phyloP scores from a whole-genome alignment of 345 rosid genomes.

The Populus simonii region DNA sequence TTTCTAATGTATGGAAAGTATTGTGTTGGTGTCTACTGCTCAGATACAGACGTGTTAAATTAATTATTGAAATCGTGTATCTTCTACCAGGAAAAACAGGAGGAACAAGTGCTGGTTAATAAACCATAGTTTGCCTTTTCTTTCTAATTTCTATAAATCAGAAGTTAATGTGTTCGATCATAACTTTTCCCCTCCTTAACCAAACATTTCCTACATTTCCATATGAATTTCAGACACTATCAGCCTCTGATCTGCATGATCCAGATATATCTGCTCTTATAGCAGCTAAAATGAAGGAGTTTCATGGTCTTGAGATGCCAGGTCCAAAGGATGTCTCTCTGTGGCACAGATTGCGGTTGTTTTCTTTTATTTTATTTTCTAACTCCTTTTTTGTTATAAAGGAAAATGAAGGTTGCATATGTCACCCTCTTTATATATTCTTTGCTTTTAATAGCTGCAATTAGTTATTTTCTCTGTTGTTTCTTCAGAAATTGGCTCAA shows the following conservation, averaged over 20 bases:
- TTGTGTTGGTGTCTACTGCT: background rate
- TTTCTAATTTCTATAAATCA: background rate
- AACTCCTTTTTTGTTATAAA: background rate
- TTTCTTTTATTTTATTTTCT: slow-evolving; percentile 2
- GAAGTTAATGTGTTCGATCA: background rate
- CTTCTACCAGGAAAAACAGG: background rate
- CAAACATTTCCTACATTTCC: background rate
- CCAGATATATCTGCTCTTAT: slow-evolving; percentile 23
- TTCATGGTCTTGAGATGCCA: slow-evolving; percentile 32
- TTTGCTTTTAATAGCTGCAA: background rate
- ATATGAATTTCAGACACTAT: slow-evolving; percentile 20
- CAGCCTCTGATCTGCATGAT: slow-evolving; percentile 31
- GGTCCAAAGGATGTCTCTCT: slow-evolving; percentile 20
- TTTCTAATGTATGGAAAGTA: background rate
- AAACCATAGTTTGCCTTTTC: background rate
- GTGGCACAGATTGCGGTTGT: slow-evolving; percentile 28
- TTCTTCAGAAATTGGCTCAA: slow-evolving; percentile 29
- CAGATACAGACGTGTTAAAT: background rate
- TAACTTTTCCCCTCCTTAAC: background rate
- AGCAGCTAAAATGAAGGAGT: slow-evolving; percentile 32
- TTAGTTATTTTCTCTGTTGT: background rate
- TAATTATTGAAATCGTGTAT: background rate
- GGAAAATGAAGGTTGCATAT: background rate
- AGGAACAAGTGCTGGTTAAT: background rate
- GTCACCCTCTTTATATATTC: background rate